A percentile compares a stretch with the other conserved stretches of the same genome.
Evolutionary conservation across 192 early-diverging fungal genomes (phyloP).

Genomic region (Coemansia sp.): DNA sequence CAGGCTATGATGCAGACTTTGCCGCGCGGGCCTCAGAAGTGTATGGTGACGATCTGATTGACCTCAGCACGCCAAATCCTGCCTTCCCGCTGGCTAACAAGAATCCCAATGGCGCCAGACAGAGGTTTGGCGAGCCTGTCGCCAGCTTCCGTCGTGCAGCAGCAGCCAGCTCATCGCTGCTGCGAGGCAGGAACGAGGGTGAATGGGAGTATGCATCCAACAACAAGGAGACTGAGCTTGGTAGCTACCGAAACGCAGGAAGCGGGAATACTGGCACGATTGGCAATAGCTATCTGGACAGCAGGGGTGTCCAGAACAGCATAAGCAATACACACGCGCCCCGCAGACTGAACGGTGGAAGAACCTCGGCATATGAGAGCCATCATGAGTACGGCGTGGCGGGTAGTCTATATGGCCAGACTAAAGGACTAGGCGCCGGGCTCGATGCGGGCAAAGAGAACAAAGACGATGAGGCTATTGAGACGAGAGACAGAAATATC

Average conservation of each 20-base stretch:
- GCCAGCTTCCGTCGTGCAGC: not conserved
- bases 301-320: not conserved
- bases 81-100: not conserved
- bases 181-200: not conserved
- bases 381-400: not conserved
- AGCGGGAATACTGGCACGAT: not conserved
- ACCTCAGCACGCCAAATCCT: constrained; percentile 16
- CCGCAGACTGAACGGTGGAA: not conserved
- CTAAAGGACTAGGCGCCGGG: not conserved
- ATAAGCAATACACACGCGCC: not conserved
- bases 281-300: constrained; percentile 4
- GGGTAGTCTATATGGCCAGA: constrained; percentile 1
- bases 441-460: constrained; percentile 3
- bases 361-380: not conserved
- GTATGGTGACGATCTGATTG: constrained; percentile 23
- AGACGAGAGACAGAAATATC: not conserved
- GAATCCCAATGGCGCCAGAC: not conserved
- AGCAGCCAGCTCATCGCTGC: constrained; percentile 3
- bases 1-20: constrained; percentile 2
- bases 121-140: not conserved
- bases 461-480: not conserved
- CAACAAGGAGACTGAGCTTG: not conserved
- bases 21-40: constrained; percentile 7
- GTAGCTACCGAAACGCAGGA: not conserved
- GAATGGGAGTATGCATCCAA: not conserved